phyloP scores from a whole-genome alignment of 163 green algal species.

The Scenedesmus sp. region DNA sequence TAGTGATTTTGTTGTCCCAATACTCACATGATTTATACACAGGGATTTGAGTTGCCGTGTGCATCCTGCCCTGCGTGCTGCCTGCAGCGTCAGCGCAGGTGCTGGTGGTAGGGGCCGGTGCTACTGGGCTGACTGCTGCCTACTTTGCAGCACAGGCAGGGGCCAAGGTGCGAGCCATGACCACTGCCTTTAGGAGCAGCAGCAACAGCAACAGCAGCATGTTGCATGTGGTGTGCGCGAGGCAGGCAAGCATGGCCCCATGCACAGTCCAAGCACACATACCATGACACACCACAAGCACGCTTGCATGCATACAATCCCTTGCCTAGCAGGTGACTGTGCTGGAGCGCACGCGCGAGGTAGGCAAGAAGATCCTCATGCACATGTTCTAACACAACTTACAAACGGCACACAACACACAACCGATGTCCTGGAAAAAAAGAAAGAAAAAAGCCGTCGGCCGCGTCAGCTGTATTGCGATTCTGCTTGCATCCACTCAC shows the following conservation, averaged over 20 bases:
- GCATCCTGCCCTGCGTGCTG: background rate
- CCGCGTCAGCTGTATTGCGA: no score
- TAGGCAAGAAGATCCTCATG: slow-evolving; percentile 92
- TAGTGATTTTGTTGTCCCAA: background rate
- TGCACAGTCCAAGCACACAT: no score
- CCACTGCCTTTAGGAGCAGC: background rate
- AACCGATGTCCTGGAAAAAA: no score
- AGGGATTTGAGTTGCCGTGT: background rate
- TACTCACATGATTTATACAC: no score
- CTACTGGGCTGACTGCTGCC: slow-evolving; percentile 85
- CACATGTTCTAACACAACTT: slow-evolving; percentile 44
- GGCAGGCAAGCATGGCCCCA: background rate
- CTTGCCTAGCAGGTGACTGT: slow-evolving; percentile 49
- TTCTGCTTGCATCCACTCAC: no score
- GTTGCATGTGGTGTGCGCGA: background rate
- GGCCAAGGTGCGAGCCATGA: slow-evolving; percentile 48
- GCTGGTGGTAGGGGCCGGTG: slow-evolving; percentile 78
- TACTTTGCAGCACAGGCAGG: slow-evolving; percentile 81
- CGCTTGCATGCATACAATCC: background rate
- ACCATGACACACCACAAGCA: no score
- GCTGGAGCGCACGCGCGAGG: slow-evolving; percentile 79
- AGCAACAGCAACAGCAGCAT: background rate
- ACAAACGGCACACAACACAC: no score
- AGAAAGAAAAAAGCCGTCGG: no score
- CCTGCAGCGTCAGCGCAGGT: slow-evolving; percentile 53